phyloP scores from a whole-genome alignment of 805 yeast genomes.

The Zygosaccharomyces pseudorouxii region DNA sequence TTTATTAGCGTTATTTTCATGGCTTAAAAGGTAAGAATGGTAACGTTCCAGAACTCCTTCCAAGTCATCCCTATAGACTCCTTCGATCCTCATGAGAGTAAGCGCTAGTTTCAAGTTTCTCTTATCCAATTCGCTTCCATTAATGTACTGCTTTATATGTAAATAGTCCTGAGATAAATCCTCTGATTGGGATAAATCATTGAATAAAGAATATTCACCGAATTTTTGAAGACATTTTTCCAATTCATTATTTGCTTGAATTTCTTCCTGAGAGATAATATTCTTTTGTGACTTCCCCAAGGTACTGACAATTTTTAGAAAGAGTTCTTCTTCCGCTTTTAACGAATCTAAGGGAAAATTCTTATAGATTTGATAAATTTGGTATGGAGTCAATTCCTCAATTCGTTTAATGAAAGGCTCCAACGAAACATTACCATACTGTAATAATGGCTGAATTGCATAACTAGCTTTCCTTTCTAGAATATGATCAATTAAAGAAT shows the following conservation, averaged over 20 bases:
- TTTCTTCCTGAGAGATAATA: slow-evolving; percentile 18
- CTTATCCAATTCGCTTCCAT: slow-evolving; percentile 34
- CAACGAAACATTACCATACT: slow-evolving; percentile 8
- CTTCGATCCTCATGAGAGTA: slow-evolving; percentile 20
- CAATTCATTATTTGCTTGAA: slow-evolving; percentile 5
- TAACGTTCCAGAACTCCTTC: slow-evolving; percentile 37
- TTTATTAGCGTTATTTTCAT: slow-evolving; percentile 38
- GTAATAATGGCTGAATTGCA: slow-evolving; percentile 13
- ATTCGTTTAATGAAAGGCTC: slow-evolving; percentile 11
- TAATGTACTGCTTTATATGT: slow-evolving; percentile 27
- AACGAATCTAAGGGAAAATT: slow-evolving; percentile 11
- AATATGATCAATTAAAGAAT: slow-evolving; percentile 14
- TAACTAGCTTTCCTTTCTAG: slow-evolving; percentile 16
- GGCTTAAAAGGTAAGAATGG: slow-evolving; percentile 39
- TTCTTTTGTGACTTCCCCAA: slow-evolving; percentile 17
- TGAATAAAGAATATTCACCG: not conserved
- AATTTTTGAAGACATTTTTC: slow-evolving; percentile 1
- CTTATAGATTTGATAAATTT: slow-evolving; percentile 15
- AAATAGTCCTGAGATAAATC: slow-evolving; percentile 7
- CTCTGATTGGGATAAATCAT: slow-evolving; percentile 2
- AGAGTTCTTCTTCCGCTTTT: slow-evolving; percentile 7
- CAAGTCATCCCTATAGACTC: slow-evolving; percentile 18
- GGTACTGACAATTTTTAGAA: slow-evolving; percentile 13
- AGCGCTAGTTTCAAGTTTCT: slow-evolving; percentile 26
- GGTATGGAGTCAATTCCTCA: slow-evolving; percentile 18